phyloP scores from a whole-genome alignment of 75 land plant species.

The Pinus taeda region DNA sequence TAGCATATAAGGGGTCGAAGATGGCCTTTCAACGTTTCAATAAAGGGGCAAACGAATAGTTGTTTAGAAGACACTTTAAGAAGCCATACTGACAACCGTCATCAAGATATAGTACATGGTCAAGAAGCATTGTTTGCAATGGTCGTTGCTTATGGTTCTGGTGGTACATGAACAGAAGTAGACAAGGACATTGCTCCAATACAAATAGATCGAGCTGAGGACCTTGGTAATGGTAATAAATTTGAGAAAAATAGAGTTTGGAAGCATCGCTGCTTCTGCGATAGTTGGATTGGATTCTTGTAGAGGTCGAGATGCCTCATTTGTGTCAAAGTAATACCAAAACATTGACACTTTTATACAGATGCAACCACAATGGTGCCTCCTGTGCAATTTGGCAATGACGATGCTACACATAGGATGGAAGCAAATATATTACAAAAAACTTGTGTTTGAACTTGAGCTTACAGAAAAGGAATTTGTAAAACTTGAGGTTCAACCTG shows the following conservation, averaged over 20 bases:
- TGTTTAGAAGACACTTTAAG: slow-evolving; percentile 10
- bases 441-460: slow-evolving; percentile 43
- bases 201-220: neutral
- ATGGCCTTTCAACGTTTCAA: neutral
- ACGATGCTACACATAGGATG: slow-evolving; percentile 11
- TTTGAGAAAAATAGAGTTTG: neutral
- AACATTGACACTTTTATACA: neutral
- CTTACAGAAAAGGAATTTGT: slow-evolving; percentile 36
- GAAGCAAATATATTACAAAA: slow-evolving; percentile 32
- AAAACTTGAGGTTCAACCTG: slow-evolving; percentile 17
- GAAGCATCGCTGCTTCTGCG: neutral
- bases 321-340: neutral
- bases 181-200: neutral
- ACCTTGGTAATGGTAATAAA: no score
- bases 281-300: neutral
- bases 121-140: neutral
- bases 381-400: neutral
- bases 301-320: neutral
- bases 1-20: slow-evolving; percentile 8
- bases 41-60: neutral
- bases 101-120: neutral
- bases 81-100: slow-evolving; percentile 3
- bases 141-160: neutral
- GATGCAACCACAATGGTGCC: neutral
- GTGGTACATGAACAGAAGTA: neutral